Conservation (phyloP, 805 yeast species). For the Scheffersomyces stipitis region DNA sequence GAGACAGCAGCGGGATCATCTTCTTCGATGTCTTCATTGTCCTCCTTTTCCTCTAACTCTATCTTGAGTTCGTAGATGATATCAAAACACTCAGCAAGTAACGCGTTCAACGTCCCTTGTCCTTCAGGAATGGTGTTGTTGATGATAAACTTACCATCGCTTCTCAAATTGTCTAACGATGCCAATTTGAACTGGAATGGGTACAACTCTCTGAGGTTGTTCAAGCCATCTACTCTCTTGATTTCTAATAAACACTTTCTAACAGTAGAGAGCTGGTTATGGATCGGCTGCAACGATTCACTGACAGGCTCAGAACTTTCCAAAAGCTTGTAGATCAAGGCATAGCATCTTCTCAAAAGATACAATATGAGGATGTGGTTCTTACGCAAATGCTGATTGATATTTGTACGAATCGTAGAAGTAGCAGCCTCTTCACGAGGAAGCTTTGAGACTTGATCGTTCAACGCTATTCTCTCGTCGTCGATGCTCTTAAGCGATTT, state of each 20-base stretch:
- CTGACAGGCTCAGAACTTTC: conserved; percentile 95
- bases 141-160: conserved; percentile 89
- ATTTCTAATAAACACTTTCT: conserved; percentile 87
- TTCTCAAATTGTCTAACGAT: conserved; percentile 79
- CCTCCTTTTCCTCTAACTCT: conserved; percentile 69
- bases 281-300: conserved; percentile 90
- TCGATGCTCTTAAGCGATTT: conserved; percentile 72
- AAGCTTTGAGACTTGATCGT: conserved; percentile 45
- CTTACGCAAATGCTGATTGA: conserved; percentile 15
- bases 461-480: conserved; percentile 55
- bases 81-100: conserved; percentile 92
- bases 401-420: conserved; percentile 1
- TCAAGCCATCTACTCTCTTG: conserved; percentile 89
- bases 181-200: conserved; percentile 96
- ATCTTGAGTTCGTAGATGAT: conserved; percentile 86
- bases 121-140: conserved; percentile 95
- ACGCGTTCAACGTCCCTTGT: conserved; percentile 90
- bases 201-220: conserved; percentile 83
- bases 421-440: conserved; percentile 19
- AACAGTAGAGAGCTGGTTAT: conserved; percentile 90
- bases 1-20: conserved; percentile 13
- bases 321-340: conserved; percentile 81
- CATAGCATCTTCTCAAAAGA: conserved; percentile 85
- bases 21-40: conserved; percentile 15
- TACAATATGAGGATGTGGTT: conserved; percentile 59